These are phyloP conservation scores for Fusarium cicatricum DNA, from an alignment of 2,329 filamentous ascomycete genomes.

Conservation along the genomic window DNA sequence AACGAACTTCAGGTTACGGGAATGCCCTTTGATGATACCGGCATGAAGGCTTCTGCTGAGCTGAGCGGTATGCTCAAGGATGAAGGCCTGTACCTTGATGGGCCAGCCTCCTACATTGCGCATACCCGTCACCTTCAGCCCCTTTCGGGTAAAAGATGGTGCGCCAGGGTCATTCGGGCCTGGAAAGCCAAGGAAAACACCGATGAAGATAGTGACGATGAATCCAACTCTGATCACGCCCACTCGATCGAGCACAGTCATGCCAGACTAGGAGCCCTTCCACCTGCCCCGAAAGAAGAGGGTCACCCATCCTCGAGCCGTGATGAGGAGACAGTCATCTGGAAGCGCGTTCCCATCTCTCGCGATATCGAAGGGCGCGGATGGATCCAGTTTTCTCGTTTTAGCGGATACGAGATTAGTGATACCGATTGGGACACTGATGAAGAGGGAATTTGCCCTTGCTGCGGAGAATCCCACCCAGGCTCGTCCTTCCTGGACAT, in stretches of 20 bases:
- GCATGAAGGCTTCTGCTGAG: constrained; percentile 56
- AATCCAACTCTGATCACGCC: constrained; percentile 39
- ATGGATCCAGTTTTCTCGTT: constrained; percentile 59
- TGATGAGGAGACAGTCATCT: constrained; percentile 57
- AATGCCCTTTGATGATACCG: constrained; percentile 58
- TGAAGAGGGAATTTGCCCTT: constrained; percentile 51
- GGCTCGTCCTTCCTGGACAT: constrained; percentile 47
- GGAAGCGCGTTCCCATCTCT: constrained; percentile 58
- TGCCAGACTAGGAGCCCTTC: constrained; percentile 46
- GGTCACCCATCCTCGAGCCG: constrained; percentile 54
- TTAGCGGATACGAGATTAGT: constrained; percentile 49
- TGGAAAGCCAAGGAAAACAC: constrained; percentile 46
- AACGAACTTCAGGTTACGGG: constrained; percentile 63
- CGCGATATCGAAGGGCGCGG: constrained; percentile 52
- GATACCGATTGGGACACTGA: constrained; percentile 46
- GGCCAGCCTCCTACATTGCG: constrained; percentile 54
- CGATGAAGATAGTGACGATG: constrained; percentile 38
- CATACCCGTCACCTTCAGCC: constrained; percentile 50
- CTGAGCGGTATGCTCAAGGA: constrained; percentile 62
- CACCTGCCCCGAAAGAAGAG: constrained; percentile 52
- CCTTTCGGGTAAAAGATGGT: constrained; percentile 52
- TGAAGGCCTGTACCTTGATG: constrained; percentile 60
- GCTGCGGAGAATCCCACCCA: constrained; percentile 51
- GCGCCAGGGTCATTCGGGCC: constrained; percentile 56
- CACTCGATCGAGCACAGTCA: constrained; percentile 35